Conservation (phyloP, 495 filamentous ascomycete genomes). For the Pyrenopolyporus hunteri region DNA sequence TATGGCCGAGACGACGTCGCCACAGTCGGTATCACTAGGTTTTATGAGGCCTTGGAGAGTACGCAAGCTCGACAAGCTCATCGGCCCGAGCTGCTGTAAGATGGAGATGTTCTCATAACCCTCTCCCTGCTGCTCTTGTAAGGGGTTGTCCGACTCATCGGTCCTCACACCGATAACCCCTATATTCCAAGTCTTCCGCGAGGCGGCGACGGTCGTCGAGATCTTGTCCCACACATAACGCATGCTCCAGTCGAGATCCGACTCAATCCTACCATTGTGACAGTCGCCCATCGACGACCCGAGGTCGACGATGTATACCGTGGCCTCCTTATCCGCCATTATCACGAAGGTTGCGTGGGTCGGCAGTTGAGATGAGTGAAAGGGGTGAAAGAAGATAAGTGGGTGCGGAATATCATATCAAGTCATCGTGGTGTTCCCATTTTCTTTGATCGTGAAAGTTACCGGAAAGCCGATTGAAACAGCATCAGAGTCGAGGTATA, state of each 20-base stretch:
- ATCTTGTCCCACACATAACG: conserved; percentile 97
- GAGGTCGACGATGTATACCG: conserved; percentile 89
- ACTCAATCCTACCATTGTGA: conserved; percentile 73
- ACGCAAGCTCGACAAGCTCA: conserved; percentile 73
- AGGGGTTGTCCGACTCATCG: conserved; percentile 74
- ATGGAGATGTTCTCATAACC: conserved; percentile 81
- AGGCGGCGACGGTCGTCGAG: conserved; percentile 78
- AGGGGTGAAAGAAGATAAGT: background rate
- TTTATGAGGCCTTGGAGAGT: conserved; percentile 66
- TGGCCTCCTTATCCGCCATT: conserved; percentile 96
- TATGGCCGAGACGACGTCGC: conserved; percentile 86
- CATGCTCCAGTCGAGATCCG: conserved; percentile 89
- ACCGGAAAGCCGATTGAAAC: background rate
- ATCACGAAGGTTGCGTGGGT: conserved; percentile 13
- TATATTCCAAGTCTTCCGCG: conserved; percentile 78
- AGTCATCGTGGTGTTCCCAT: background rate
- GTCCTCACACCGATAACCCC: conserved; percentile 86
- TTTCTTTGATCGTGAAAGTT: background rate
- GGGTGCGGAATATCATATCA: background rate
- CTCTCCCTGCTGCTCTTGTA: conserved; percentile 59
- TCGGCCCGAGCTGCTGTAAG: conserved; percentile 70
- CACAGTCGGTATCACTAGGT: conserved; percentile 62
- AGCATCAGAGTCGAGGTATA: conserved; percentile 14
- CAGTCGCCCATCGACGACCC: conserved; percentile 81
- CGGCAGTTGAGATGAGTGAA: background rate